Conservation (phyloP, 352 stramenopile species). For the Globisporangium paroecandrum region DNA sequence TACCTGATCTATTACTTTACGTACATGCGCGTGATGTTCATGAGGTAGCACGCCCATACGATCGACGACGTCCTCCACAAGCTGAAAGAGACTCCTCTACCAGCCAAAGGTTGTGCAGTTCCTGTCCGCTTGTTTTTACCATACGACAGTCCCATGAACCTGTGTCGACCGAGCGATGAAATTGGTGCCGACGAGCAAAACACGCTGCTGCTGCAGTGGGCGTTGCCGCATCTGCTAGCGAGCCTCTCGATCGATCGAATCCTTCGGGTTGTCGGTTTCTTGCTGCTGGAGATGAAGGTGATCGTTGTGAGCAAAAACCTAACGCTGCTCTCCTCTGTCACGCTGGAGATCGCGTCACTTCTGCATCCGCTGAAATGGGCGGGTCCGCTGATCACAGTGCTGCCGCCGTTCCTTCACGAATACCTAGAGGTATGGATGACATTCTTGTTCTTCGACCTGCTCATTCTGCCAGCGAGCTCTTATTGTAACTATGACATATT, state of each 20-base stretch:
- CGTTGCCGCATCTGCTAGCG: constrained; percentile 33
- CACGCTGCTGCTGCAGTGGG: constrained; percentile 41
- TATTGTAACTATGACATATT: background rate
- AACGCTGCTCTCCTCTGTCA: constrained; percentile 37
- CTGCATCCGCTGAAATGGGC: constrained; percentile 47
- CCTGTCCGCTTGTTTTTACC: constrained; percentile 22
- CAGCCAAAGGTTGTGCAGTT: constrained; percentile 19
- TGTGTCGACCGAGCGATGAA: constrained; percentile 32
- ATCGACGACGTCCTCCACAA: constrained; percentile 32
- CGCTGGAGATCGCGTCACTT: constrained; percentile 37
- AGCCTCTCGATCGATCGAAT: constrained; percentile 36
- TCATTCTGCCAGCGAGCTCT: background rate
- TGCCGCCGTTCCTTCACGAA: constrained; percentile 46
- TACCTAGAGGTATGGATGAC: constrained; percentile 42
- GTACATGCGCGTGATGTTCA: background rate
- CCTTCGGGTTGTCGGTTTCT: constrained; percentile 37
- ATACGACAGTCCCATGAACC: constrained; percentile 16
- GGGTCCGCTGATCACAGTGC: constrained; percentile 45
- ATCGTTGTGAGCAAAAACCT: constrained; percentile 48
- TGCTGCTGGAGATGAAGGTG: constrained; percentile 54
- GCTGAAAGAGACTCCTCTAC: constrained; percentile 22
- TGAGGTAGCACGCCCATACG: constrained; percentile 32
- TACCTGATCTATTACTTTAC: background rate
- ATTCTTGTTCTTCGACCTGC: background rate
- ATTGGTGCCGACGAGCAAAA: constrained; percentile 35